Evolutionary conservation across 2,329 filamentous ascomycete species (phyloP), one percentile per base, ranked within the genome.

Genomic region (Colletotrichum plurivorum): DNA sequence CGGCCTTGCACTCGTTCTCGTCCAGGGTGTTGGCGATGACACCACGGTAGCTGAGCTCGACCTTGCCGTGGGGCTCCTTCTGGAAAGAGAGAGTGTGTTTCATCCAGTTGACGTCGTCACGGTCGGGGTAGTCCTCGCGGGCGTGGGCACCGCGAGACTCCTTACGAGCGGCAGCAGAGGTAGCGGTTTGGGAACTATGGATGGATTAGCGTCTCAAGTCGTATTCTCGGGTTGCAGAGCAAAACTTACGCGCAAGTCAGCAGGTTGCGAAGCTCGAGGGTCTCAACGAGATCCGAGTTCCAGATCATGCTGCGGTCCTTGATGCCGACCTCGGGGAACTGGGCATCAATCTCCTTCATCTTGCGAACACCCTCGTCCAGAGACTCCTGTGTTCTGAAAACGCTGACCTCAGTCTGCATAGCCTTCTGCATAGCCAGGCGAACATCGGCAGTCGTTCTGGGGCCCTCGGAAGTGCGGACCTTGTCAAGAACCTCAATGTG

Each of bases 281-380:
- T 97, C 88, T 98, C 95, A 71, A 97, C 94, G 46, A 98, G 90
- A 79, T 98, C 95, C 25, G 93, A 94, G 90, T 98, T 98, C 95
- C 95, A 98, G 87, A 98, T 98, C 95, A 98, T 98, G 88, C 94
- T 97, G 83, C 96, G 93, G 83, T 98, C 95, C 90, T 97, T 97
- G 85, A 94, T 98, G 78, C 94, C 94, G 75, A 98, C 92, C 78
- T 98, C 87, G 76, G 87, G 84, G 84, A 93, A 98, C 77, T 86
- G 88, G 76, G 88, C 83, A 81, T 98, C 95, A 75, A 98, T 94
- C 75, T 94, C 90, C 73, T 84, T 90, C 81, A 98, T 96, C 87
- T 91, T 95, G 83, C 87, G 86, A 71, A 97, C 95, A 89, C 95
- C 95, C 83, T 98, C 93, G 75, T 98, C 94, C 81, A 98, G 89